A percentile compares a stretch with the other conserved stretches of the same genome.
Evolutionary conservation across 768 basidiomycete genomes (phyloP).

Genomic region (Termitomyces sp.): DNA sequence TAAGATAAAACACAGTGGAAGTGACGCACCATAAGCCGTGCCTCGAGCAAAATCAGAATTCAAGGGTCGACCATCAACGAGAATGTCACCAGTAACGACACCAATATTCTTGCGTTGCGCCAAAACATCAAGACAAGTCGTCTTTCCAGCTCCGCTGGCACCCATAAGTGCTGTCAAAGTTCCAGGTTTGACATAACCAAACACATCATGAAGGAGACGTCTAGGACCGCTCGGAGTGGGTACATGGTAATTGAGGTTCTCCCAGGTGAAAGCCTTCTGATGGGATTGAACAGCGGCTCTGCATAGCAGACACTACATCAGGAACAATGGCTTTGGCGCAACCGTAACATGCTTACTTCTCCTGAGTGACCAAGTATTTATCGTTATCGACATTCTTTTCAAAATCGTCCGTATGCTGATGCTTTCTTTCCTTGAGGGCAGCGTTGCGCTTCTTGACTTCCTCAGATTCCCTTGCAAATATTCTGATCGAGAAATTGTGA

Average conservation of each 20-base stretch:
- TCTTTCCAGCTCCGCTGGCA: slow-evolving; percentile 77
- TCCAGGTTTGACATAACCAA: slow-evolving; percentile 80
- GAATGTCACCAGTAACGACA: slow-evolving; percentile 55
- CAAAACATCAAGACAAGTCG: slow-evolving; percentile 70
- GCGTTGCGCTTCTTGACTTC: slow-evolving; percentile 54
- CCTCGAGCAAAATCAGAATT: slow-evolving; percentile 51
- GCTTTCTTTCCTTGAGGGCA: slow-evolving; percentile 47
- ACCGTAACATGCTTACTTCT: neutral
- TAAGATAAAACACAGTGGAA: slow-evolving; percentile 17
- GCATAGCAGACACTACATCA: neutral
- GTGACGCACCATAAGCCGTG: slow-evolving; percentile 66
- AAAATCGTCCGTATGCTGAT: slow-evolving; percentile 25
- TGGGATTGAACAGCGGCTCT: slow-evolving; percentile 17
- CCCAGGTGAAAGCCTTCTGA: slow-evolving; percentile 76
- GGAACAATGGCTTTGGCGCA: neutral
- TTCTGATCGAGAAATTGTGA: slow-evolving; percentile 41
- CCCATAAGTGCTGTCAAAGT: slow-evolving; percentile 91
- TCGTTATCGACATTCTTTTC: slow-evolving; percentile 17
- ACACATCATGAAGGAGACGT: slow-evolving; percentile 68
- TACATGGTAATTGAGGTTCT: slow-evolving; percentile 70
- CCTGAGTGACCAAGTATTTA: slow-evolving; percentile 4
- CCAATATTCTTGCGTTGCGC: slow-evolving; percentile 72
- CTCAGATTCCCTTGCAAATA: slow-evolving; percentile 55
- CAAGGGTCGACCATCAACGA: slow-evolving; percentile 63
- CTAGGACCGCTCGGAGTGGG: slow-evolving; percentile 57